Conservation (phyloP, 257 asterid species). For the Orobanche coerulescens region DNA sequence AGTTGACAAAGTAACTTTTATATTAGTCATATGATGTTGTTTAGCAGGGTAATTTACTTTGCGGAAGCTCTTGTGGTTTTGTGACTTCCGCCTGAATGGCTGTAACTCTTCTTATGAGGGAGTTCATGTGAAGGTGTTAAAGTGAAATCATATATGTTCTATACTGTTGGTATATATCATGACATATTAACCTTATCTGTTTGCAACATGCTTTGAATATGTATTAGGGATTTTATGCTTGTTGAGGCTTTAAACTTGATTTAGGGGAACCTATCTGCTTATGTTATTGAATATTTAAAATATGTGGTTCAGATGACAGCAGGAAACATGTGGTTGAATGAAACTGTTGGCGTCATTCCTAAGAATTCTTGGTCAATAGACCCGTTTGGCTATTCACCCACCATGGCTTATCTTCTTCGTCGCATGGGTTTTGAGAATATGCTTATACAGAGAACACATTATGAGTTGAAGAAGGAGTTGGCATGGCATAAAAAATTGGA, state of each 20-base stretch:
- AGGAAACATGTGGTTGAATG: slow-evolving; percentile 97
- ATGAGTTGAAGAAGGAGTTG: slow-evolving; percentile 91
- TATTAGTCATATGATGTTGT: background rate
- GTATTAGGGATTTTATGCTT: slow-evolving; percentile 11
- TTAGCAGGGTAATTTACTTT: background rate
- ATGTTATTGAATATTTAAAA: slow-evolving; percentile 8
- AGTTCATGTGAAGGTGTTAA: slow-evolving; percentile 6
- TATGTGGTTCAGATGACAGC: slow-evolving; percentile 60
- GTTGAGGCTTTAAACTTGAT: background rate
- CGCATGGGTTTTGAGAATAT: slow-evolving; percentile 99
- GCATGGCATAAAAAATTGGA: slow-evolving; percentile 75
- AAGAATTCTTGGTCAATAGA: slow-evolving; percentile 93
- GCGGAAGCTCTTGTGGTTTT: slow-evolving; percentile 14
- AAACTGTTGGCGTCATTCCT: slow-evolving; percentile 88
- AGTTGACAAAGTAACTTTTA: too few species aligned
- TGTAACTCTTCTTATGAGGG: slow-evolving; percentile 3
- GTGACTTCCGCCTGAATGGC: slow-evolving; percentile 13
- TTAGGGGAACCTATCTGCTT: slow-evolving; percentile 13
- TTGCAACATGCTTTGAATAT: background rate
- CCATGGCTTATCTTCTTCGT: slow-evolving; percentile 97
- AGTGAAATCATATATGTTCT: background rate
- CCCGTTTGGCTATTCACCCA: slow-evolving; percentile 96
- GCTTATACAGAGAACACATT: slow-evolving; percentile 98
- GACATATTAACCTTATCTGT: background rate
- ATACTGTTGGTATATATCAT: background rate